Base-by-base conservation (phyloP, 2,329 filamentous ascomycete genomes). In the Alternaria arborescens region DNA sequence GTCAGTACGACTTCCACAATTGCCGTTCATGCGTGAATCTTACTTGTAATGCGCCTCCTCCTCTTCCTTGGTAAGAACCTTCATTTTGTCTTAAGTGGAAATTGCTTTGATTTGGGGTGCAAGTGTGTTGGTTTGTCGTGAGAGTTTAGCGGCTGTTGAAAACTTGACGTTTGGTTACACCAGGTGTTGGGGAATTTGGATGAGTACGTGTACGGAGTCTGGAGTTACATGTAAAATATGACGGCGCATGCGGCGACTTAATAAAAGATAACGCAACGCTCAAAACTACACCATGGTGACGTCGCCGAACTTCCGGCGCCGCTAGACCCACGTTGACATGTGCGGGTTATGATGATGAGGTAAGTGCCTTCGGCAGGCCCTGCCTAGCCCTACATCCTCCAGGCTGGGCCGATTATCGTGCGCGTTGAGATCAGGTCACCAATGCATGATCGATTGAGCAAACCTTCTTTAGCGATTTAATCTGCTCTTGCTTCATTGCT, bases 41-140 rank as follows among this genome's bases (percentile, higher is more conserved):
- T 81, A 88, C 87, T 84, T 82, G 87, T 96, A 97, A 86, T 97
- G 94, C 55, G 87, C 91, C 62, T 85, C 79, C 82, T 97, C 94
- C 83, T 97, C 92, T 87, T 97, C 93, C 79, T 94, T 93, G 72
- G 91, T 96, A 78, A 98, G 86, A 77, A 98, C 85, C 90, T 97
- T 98, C 95, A 98, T 99, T 1, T 59, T 71, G 67, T 22, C 24
- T 55, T 47, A 38, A 42, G 32, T 55, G 22, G 24, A 30, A n/a
- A 38, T 16, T 46, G 62, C 24, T 38, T 26, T n/a, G 40, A 56
- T n/a, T 24, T 58, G 41, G 53, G 26, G 43, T 38, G 38, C 34
- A n/a, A 28, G 34, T 20, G 26, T 46, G 32, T 8, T 26, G 32
- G 32, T 38, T 20, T 7, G 4, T 24, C 14, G 28, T 58, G 53